phyloP scores from a whole-genome alignment of 805 yeast species.

The Zygosaccharomyces pseudorouxii region DNA sequence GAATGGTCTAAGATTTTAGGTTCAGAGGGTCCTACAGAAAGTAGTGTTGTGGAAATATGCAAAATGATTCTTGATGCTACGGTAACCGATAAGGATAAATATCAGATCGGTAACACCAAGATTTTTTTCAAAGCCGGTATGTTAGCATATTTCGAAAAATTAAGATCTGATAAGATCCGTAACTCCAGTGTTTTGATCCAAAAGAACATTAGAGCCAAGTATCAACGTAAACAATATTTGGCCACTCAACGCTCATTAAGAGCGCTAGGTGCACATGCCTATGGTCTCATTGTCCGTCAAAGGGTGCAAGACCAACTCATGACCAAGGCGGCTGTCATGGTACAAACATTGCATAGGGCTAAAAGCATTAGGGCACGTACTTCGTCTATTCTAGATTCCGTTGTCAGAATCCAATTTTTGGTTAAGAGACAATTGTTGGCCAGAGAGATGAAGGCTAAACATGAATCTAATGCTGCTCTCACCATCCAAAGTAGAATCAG shows the following conservation, averaged over 20 bases:
- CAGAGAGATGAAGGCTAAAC: conserved; percentile 44
- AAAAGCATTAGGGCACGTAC: conserved; percentile 41
- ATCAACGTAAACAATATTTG: conserved; percentile 57
- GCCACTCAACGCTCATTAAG: conserved; percentile 52
- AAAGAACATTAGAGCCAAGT: conserved; percentile 66
- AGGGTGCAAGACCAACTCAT: conserved; percentile 54
- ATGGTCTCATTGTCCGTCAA: conserved; percentile 59
- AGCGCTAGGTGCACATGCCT: conserved; percentile 55
- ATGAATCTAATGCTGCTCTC: conserved; percentile 60
- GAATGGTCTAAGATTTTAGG: conserved; percentile 57
- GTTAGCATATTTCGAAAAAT: conserved; percentile 84
- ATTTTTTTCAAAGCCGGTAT: conserved; percentile 96
- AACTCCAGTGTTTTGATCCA: conserved; percentile 79
- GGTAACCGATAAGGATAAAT: conserved; percentile 61
- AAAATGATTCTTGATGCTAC: conserved; percentile 57
- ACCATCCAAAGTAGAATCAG: conserved; percentile 71
- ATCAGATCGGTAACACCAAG: conserved; percentile 88
- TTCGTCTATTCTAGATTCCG: conserved; percentile 27
- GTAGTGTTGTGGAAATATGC: conserved; percentile 57
- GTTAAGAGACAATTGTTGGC: conserved; percentile 53
- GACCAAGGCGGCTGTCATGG: conserved; percentile 56
- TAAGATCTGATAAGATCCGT: conserved; percentile 70
- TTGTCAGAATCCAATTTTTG: conserved; percentile 45
- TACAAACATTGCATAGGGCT: conserved; percentile 68
- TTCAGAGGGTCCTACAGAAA: conserved; percentile 45